Conservation (phyloP, 768 basidiomycete genomes). For the Mycena rosella region DNA sequence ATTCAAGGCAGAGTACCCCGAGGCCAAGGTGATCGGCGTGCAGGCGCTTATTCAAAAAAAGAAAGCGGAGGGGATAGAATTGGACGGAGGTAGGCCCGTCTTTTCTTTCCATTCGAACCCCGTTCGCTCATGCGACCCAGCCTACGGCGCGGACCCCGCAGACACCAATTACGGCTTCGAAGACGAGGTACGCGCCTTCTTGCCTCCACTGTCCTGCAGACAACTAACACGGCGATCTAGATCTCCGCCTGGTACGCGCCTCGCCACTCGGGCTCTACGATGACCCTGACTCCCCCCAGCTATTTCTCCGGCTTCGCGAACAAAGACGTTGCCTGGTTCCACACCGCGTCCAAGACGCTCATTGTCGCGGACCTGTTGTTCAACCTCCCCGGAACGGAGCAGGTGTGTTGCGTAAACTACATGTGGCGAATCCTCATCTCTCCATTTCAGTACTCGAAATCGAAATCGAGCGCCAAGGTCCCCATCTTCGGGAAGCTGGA, state of each 20-base stretch:
- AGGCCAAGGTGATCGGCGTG: conserved; percentile 79
- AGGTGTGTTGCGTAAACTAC: conserved; percentile 60
- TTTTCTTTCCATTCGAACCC: not conserved
- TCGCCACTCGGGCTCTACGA: not conserved
- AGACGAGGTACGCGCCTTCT: conserved; percentile 57
- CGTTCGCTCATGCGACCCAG: conserved; percentile 42
- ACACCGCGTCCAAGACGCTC: conserved; percentile 75
- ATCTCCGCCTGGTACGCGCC: conserved; percentile 63
- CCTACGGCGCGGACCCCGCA: conserved; percentile 74
- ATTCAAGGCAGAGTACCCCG: conserved; percentile 70
- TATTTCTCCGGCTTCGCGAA: conserved; percentile 80
- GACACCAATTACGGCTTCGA: conserved; percentile 84
- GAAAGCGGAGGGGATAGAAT: conserved; percentile 62
- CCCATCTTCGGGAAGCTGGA: conserved; percentile 45
- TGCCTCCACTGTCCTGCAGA: not conserved
- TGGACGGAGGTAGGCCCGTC: conserved; percentile 69
- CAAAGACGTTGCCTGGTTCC: conserved; percentile 89
- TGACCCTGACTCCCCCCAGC: conserved; percentile 45
- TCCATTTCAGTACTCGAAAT: conserved; percentile 58
- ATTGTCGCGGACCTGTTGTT: conserved; percentile 87
- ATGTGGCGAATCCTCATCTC: no score
- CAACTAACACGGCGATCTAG: conserved; percentile 38
- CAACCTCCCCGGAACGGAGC: conserved; percentile 85
- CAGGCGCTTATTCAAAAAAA: conserved; percentile 65
- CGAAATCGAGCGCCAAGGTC: conserved; percentile 42